Evolutionary conservation across 1,284 basidiomycete genomes (phyloP).

Genomic region (Ceratobasidium sp.): DNA sequence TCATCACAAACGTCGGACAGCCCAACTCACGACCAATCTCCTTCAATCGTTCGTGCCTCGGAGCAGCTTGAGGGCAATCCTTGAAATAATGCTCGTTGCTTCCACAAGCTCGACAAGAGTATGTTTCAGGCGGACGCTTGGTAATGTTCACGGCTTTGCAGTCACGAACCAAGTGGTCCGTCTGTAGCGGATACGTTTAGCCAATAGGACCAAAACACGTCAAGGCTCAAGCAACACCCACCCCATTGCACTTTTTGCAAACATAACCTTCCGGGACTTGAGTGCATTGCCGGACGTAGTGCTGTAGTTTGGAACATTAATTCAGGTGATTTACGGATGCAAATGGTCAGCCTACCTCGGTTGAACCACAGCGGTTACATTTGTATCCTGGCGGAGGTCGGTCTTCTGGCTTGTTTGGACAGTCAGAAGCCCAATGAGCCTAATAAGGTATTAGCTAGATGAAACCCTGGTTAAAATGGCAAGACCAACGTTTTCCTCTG

Average conservation of each 20-base stretch:
- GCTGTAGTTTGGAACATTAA: conserved; percentile 61
- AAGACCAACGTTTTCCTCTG: conserved; percentile 41
- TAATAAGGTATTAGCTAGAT: background rate
- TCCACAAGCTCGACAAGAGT: conserved; percentile 89
- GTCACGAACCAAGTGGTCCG: conserved; percentile 87
- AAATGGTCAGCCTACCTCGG: conserved; percentile 66
- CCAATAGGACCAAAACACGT: conserved; percentile 17
- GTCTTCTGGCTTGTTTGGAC: conserved; percentile 59
- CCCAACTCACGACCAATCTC: conserved; percentile 80
- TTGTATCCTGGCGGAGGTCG: conserved; percentile 79
- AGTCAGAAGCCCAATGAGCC: conserved; percentile 47
- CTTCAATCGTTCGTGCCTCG: conserved; percentile 72
- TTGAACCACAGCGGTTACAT: conserved; percentile 80
- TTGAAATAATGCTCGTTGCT: conserved; percentile 85
- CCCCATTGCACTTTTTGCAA: conserved; percentile 82
- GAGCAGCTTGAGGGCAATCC: conserved; percentile 81
- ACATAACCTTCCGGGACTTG: conserved; percentile 77
- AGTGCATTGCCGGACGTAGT: conserved; percentile 80
- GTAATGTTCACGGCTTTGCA: conserved; percentile 88
- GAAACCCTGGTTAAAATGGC: background rate
- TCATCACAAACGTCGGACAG: conserved; percentile 49
- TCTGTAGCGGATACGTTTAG: conserved; percentile 57
- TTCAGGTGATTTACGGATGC: conserved; percentile 20
- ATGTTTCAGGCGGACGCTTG: conserved; percentile 80
- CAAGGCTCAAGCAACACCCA: conserved; percentile 55